These are phyloP conservation scores for Phyllachora maydis DNA, from an alignment of 2,329 filamentous ascomycete species.

Conservation along the genomic window DNA sequence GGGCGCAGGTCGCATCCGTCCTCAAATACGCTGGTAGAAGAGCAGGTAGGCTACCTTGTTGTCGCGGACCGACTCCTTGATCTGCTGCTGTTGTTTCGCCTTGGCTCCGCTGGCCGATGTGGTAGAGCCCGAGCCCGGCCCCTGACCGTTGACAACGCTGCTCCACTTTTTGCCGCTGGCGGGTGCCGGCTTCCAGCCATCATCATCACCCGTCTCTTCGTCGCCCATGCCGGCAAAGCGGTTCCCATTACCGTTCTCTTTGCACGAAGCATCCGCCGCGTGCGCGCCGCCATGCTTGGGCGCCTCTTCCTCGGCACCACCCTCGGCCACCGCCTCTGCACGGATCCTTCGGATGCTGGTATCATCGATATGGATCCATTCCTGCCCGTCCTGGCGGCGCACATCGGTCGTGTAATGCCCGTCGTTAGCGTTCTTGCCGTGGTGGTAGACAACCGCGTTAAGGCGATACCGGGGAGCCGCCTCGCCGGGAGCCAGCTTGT, in stretches of 20 bases:
- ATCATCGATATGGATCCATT: conserved; percentile 94
- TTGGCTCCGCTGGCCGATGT: conserved; percentile 28
- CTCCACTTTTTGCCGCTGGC: conserved; percentile 56
- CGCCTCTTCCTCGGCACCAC: conserved; percentile 58
- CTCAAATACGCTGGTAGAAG: conserved; percentile 67
- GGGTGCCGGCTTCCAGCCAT: conserved; percentile 68
- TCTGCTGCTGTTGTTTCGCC: conserved; percentile 32
- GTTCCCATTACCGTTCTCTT: conserved; percentile 38
- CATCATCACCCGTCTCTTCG: conserved; percentile 44
- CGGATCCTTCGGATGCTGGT: conserved; percentile 72
- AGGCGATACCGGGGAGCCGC: conserved; percentile 68
- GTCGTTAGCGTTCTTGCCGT: conserved; percentile 87
- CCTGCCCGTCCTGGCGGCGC: conserved; percentile 75
- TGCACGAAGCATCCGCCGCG: conserved; percentile 32
- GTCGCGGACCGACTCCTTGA: conserved; percentile 53
- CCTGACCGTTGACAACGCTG: conserved; percentile 42
- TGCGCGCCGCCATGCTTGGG: conserved; percentile 36
- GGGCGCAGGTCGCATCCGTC: too few relatives aligned
- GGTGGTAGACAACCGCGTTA: conserved; percentile 85
- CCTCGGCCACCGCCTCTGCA: conserved; percentile 75
- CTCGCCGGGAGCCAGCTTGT: conserved; percentile 42
- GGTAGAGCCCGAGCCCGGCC: conserved; percentile 21
- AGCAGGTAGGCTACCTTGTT: conserved; percentile 95
- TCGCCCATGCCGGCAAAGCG: conserved; percentile 54
- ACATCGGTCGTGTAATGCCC: conserved; percentile 98